Conservation (phyloP, 169 alveolate genomes). For the Cryptosporidium ryanae region DNA sequence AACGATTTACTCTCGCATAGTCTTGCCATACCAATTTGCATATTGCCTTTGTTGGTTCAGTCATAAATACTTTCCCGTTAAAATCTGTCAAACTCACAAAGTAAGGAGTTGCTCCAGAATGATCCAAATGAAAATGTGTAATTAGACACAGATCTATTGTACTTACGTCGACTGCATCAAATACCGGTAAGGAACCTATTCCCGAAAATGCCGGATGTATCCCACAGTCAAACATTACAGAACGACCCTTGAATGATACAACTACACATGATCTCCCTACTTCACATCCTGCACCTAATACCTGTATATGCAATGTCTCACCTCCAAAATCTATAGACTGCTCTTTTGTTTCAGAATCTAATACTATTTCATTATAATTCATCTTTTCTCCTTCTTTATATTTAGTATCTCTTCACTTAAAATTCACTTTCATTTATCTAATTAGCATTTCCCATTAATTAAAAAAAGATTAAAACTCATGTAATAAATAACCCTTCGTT, state of each 20-base stretch:
- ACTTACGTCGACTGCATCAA: slow-evolving; percentile 95
- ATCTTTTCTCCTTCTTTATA: neutral
- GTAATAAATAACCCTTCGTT: too few relatives aligned
- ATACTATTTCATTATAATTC: slow-evolving; percentile 40
- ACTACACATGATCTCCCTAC: slow-evolving; percentile 96
- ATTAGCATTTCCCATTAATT: neutral
- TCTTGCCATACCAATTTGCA: slow-evolving; percentile 94
- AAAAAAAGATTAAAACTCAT: neutral
- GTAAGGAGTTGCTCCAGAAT: slow-evolving; percentile 98
- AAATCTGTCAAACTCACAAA: slow-evolving; percentile 93
- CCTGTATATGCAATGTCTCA: slow-evolving; percentile 72
- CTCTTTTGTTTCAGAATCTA: slow-evolving; percentile 39
- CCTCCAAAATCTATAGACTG: slow-evolving; percentile 57
- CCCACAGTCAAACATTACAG: slow-evolving; percentile 99
- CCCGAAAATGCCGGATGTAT: slow-evolving; percentile 98
- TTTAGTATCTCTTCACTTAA: too few relatives aligned
- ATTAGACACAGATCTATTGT: slow-evolving; percentile 93
- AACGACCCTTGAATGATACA: slow-evolving; percentile 89
- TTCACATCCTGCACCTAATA: slow-evolving; percentile 92
- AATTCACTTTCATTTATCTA: too few relatives aligned
- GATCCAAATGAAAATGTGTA: slow-evolving; percentile 98
- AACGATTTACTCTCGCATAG: slow-evolving; percentile 88
- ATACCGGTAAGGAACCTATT: slow-evolving; percentile 95
- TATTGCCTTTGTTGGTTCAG: slow-evolving; percentile 96
- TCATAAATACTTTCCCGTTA: slow-evolving; percentile 92